Percentiles rank a stretch among this genome's conserved stretches.
These are phyloP conservation scores for Ormosia emarginata DNA, from an alignment of 306 rosid genomes.

Conservation along the genomic window DNA sequence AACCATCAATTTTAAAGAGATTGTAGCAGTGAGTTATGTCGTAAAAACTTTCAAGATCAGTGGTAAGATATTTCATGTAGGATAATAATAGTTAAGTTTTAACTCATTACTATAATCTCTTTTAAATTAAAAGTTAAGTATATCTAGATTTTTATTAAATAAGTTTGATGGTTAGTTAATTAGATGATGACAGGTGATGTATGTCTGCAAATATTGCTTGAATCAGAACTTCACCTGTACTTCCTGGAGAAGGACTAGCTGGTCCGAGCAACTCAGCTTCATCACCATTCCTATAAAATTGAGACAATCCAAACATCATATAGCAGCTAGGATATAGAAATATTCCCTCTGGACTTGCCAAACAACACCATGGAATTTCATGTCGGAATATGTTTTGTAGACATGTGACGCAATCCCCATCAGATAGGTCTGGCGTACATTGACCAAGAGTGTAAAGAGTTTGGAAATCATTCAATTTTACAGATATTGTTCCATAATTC, in stretches of 20 bases:
- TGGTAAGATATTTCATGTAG: no score
- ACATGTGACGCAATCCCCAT: background rate
- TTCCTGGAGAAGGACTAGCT: background rate
- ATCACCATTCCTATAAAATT: background rate
- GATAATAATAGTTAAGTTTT: no score
- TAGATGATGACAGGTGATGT: no score
- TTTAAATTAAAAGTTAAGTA: no score
- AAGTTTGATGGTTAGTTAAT: no score
- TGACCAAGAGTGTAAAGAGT: background rate
- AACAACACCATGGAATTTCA: constrained; percentile 12
- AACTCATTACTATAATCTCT: no score
- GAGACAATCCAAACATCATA: background rate
- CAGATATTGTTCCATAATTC: background rate
- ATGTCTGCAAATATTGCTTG: no score
- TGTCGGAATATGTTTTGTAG: background rate
- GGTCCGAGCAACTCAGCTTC: background rate
- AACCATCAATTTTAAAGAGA: no score
- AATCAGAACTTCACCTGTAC: background rate
- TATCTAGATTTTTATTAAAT: no score
- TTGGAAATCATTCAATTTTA: background rate
- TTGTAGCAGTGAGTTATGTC: no score
- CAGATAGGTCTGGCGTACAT: background rate
- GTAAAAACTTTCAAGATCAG: no score
- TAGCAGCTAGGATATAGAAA: background rate
- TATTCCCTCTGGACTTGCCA: background rate